Evolutionary conservation across 2,329 filamentous ascomycete genomes (phyloP).

Genomic region (Penicillium vulpinum): DNA sequence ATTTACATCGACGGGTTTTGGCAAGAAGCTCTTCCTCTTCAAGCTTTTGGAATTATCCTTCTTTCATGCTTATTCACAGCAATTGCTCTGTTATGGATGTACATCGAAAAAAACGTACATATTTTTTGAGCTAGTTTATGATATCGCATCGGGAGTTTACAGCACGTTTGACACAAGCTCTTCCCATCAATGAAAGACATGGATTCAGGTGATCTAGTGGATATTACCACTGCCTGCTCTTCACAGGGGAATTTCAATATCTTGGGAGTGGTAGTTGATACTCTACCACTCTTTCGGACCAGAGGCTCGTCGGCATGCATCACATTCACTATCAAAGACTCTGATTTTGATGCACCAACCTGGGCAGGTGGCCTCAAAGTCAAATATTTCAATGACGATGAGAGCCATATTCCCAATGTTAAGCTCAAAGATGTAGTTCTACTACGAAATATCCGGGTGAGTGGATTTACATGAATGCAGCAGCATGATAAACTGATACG

Average conservation of each 20-base stretch:
- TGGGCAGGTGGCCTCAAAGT: conserved; percentile 50
- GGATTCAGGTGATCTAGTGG: conserved; percentile 42
- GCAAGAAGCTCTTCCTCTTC: neutral
- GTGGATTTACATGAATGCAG: conserved; percentile 8
- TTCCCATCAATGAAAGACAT: conserved; percentile 12
- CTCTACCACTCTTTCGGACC: conserved; percentile 54
- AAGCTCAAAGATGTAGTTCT: conserved; percentile 64
- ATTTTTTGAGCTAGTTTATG: neutral
- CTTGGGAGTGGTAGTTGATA: conserved; percentile 71
- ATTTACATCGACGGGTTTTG: conserved; percentile 9
- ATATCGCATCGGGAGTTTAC: conserved; percentile 1
- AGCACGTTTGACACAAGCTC: neutral
- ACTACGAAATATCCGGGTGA: conserved; percentile 58
- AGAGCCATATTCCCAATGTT: conserved; percentile 47
- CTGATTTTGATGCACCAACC: conserved; percentile 46
- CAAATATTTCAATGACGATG: conserved; percentile 60
- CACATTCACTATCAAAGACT: conserved; percentile 62
- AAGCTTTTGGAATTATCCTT: neutral
- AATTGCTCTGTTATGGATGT: neutral
- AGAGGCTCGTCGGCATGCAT: conserved; percentile 61
- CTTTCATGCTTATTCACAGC: neutral
- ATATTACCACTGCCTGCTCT: conserved; percentile 49
- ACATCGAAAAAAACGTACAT: neutral
- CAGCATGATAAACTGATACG: neutral
- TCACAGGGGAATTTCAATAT: conserved; percentile 53